Base-by-base conservation (phyloP, 345 rosid genomes). In the rapeseed (Brassica napus) region DNA sequence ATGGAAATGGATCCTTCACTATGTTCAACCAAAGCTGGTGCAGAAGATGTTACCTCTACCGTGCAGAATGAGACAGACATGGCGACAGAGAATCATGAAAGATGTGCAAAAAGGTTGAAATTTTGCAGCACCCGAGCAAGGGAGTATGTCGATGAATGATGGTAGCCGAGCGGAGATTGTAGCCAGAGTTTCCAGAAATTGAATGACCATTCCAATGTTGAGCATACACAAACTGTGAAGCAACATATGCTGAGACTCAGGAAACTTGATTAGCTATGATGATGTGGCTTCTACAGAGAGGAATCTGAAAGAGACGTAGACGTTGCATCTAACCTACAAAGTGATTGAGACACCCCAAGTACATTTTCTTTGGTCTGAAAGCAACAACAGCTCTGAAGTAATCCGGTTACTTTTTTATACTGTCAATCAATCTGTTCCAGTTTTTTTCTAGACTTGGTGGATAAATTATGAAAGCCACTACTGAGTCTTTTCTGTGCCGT, bases 71-170 rank as follows among this genome's bases (percentile, higher is more conserved):
- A 30, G 31, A 73, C 61, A 30, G 81, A 55, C 8, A 57, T 2
- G 0, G 5, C 7, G 14, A 78, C 21, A 3, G 54, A 79, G 62
- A 67, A 64, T 10, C 47, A 34, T n/a, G 57, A 73, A 60, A 79
- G 73, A 79, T 31, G 12, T 79, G 78, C 68, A 1, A 79, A 79
- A 74, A 79, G 74, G 65, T 26, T 60, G 60, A 79, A 52, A 74
- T 11, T 49, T 47, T 68, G 71, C 28, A 35, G 60, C 59, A 64
- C 77, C 66, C 2, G 78, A 59, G 71, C 67, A 42, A 73, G 42
- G 37, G 49, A 59, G 61, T 67, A 24, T 55, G 66, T 23, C 12
- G 11, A 23, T 59, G 70, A 67, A 70, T 16, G 58, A 60, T 44
- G 14, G 35, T 69, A 24, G 69, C 55, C 15, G 60, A 42, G 32